Conservation (phyloP, 768 basidiomycete species). For the Kwoniella bestiolae region DNA sequence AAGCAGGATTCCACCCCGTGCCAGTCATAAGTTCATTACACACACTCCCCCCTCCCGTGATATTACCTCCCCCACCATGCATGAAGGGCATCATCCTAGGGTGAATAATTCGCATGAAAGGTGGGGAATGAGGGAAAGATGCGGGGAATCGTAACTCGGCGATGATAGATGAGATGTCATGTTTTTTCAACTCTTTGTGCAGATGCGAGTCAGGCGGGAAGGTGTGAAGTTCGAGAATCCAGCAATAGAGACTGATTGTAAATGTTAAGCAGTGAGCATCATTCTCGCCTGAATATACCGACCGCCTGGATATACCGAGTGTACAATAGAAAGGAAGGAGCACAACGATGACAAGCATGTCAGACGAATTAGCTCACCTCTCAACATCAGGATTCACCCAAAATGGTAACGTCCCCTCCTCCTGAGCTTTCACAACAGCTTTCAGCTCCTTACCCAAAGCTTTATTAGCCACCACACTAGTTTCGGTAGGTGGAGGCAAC, state of each 20-base stretch:
- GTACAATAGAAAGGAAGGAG: neutral
- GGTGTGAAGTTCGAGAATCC: constrained; percentile 58
- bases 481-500: constrained; percentile 68
- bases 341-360: neutral
- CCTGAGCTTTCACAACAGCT: constrained; percentile 68
- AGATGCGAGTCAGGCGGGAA: constrained; percentile 32
- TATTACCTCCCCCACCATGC: constrained; percentile 55
- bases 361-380: neutral
- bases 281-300: neutral
- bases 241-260: constrained; percentile 44
- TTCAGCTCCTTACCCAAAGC: constrained; percentile 69
- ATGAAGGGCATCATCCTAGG: constrained; percentile 74
- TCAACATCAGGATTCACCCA: constrained; percentile 71
- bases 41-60: constrained; percentile 41
- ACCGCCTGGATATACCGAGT: neutral
- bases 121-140: constrained; percentile 70
- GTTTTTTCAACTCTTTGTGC: constrained; percentile 62
- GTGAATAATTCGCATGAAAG: constrained; percentile 75
- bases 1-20: constrained; percentile 46
- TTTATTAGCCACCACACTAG: constrained; percentile 64
- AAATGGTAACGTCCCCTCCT: constrained; percentile 68
- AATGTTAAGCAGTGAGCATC: no score
- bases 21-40: constrained; percentile 46
- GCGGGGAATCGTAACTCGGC: constrained; percentile 75
- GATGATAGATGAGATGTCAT: constrained; percentile 68